Conservation (phyloP, 306 rosid species). For the Fagus sylvatica region DNA sequence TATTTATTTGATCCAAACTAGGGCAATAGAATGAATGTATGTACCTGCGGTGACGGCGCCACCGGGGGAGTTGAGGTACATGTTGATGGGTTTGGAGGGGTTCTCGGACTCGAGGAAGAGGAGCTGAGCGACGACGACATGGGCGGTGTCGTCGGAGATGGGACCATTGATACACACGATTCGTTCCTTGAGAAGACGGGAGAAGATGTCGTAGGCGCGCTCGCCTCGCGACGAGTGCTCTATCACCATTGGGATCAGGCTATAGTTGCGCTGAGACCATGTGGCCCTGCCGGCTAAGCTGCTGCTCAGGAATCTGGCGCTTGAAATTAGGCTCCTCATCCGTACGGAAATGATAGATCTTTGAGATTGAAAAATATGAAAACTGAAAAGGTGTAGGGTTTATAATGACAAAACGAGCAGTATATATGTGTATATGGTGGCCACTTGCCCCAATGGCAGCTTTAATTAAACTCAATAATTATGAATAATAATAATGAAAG, state of each 20-base stretch:
- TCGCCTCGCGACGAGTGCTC: constrained; percentile 97
- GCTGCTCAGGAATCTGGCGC: constrained; percentile 22
- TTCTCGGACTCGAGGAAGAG: constrained; percentile 95
- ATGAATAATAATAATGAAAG: too few species aligned
- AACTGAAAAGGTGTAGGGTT: neutral
- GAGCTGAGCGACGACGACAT: constrained; percentile 97
- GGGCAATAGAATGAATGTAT: too few species aligned
- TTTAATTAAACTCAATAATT: too few species aligned
- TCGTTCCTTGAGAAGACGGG: constrained; percentile 96
- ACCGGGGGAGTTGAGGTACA: constrained; percentile 97
- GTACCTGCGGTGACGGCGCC: constrained; percentile 95
- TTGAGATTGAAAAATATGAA: neutral
- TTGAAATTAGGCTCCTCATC: constrained; percentile 51
- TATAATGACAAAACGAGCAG: too few species aligned
- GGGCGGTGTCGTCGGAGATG: constrained; percentile 88
- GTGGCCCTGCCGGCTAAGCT: constrained; percentile 18
- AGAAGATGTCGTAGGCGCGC: constrained; percentile 96
- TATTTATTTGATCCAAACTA: too few species aligned
- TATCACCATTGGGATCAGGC: constrained; percentile 87
- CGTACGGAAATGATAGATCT: constrained; percentile 2
- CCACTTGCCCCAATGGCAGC: too few species aligned
- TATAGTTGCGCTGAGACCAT: constrained; percentile 40
- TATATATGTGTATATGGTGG: too few species aligned
- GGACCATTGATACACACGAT: constrained; percentile 94
- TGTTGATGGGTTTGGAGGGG: constrained; percentile 84